A percentile compares a stretch with the other conserved stretches of the same genome.
Evolutionary conservation across 768 basidiomycete genomes (phyloP).

Genomic region (Kwoniella dejecticola): DNA sequence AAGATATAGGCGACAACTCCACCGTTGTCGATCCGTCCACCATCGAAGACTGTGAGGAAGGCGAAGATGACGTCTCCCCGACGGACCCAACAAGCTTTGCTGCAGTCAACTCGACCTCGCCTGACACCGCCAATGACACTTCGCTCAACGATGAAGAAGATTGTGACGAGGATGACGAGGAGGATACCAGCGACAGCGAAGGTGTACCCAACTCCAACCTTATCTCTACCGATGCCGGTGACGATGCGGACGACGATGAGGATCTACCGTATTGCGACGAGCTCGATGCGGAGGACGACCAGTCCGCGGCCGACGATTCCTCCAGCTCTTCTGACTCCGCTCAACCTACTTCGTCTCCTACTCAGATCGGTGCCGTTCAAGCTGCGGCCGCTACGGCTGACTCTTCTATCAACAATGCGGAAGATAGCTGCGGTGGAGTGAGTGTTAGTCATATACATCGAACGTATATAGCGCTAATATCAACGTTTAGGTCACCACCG

Average conservation of each 20-base stretch:
- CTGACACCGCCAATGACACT: constrained; percentile 2
- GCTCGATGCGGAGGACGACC: background rate
- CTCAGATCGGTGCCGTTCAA: constrained; percentile 15
- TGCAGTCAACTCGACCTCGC: background rate
- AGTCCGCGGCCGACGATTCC: background rate
- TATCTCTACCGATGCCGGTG: constrained; percentile 12
- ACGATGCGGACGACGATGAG: constrained; percentile 23
- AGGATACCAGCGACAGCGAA: too few relatives aligned
- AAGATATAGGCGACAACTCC: constrained; percentile 1
- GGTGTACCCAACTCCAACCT: too few relatives aligned
- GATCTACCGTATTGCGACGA: constrained; percentile 31
- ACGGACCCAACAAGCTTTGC: background rate
- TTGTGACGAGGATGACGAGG: constrained; percentile 18
- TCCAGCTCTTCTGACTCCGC: constrained; percentile 1
- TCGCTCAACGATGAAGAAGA: constrained; percentile 13
- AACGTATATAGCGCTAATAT: background rate
- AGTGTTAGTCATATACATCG: constrained; percentile 5
- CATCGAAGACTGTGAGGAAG: constrained; percentile 1
- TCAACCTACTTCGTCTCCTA: constrained; percentile 1
- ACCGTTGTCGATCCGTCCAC: background rate
- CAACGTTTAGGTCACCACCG: constrained; percentile 27
- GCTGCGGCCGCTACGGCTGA: constrained; percentile 7
- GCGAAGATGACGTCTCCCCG: background rate
- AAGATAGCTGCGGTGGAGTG: constrained; percentile 30
- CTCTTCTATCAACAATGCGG: too few relatives aligned